These are phyloP conservation scores for Hypocreales sp. DNA, from an alignment of 2,329 filamentous ascomycete genomes.

Conservation along the genomic window DNA sequence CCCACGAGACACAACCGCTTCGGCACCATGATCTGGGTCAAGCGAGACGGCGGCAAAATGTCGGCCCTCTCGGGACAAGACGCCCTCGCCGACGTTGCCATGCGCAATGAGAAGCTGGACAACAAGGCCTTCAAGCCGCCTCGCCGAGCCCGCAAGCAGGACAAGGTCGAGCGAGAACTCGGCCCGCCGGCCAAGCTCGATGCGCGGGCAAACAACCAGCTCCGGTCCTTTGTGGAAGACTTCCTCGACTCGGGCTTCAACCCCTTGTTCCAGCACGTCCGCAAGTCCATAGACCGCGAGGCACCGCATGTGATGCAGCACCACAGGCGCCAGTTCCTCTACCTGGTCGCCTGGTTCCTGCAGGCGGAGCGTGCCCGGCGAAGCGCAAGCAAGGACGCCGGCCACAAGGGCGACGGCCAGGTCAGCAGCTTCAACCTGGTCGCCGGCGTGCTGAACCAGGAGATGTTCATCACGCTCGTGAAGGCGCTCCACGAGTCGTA, in stretches of 20 bases:
- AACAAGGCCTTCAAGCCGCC: constrained; percentile 85
- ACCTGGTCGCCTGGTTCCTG: constrained; percentile 83
- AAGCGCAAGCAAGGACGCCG: constrained; percentile 36
- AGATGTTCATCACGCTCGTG: constrained; percentile 84
- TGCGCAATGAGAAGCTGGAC: constrained; percentile 78
- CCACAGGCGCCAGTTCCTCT: constrained; percentile 80
- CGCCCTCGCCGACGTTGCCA: constrained; percentile 56
- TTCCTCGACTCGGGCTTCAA: constrained; percentile 95
- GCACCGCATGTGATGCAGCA: constrained; percentile 64
- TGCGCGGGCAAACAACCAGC: constrained; percentile 54
- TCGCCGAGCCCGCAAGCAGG: constrained; percentile 42
- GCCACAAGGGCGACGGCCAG: constrained; percentile 30
- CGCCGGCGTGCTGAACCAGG: constrained; percentile 80
- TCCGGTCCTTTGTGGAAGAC: constrained; percentile 75
- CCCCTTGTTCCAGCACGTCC: constrained; percentile 68
- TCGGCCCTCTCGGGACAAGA: constrained; percentile 82
- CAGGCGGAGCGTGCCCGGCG: constrained; percentile 67
- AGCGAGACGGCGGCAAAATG: constrained; percentile 70
- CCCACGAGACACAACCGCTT: constrained; percentile 87
- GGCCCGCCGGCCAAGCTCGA: constrained; percentile 58
- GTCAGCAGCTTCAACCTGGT: constrained; percentile 73
- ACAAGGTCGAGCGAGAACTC: constrained; percentile 57
- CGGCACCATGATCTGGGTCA: constrained; percentile 94
- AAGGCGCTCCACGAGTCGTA: constrained; percentile 64
- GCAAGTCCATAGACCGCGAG: constrained; percentile 82